A percentile compares a stretch with the other conserved stretches of the same genome.
Conservation (phyloP, 352 stramenopile species). For the Phytophthora chlamydospora region DNA sequence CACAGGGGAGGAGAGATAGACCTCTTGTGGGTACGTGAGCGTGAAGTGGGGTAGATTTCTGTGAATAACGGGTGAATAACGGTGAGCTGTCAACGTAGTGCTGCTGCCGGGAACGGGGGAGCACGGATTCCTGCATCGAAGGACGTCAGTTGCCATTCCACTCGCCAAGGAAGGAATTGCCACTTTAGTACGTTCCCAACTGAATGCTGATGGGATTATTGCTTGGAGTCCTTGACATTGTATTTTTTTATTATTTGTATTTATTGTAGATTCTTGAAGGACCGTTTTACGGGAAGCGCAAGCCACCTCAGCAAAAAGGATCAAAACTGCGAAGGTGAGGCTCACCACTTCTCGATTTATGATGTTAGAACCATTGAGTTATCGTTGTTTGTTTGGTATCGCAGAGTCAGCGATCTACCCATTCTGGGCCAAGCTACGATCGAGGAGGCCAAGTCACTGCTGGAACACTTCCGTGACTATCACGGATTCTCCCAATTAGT, state of each 20-base stretch:
- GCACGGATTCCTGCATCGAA: conserved; percentile 79
- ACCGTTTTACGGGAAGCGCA: conserved; percentile 78
- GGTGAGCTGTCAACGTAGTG: conserved; percentile 38
- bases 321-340: conserved; percentile 73
- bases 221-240: no score
- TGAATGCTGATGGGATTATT: not conserved
- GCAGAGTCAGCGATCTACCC: conserved; percentile 71
- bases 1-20: conserved; percentile 29
- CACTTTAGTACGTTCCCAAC: conserved; percentile 49
- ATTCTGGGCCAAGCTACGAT: conserved; percentile 83
- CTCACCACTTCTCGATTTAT: not conserved
- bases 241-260: not conserved
- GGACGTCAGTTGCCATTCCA: conserved; percentile 64
- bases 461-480: conserved; percentile 63
- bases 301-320: conserved; percentile 67
- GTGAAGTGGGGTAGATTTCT: not conserved
- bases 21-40: conserved; percentile 48
- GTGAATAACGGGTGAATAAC: conserved; percentile 13
- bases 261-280: conserved; percentile 72
- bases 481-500: conserved; percentile 66
- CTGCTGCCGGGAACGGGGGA: conserved; percentile 76
- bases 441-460: conserved; percentile 81
- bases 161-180: conserved; percentile 67
- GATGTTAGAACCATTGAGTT: not conserved
- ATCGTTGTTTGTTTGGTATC: not conserved